Evolutionary conservation across 2,329 filamentous ascomycete genomes (phyloP).

Genomic region (Penicillium italicum): DNA sequence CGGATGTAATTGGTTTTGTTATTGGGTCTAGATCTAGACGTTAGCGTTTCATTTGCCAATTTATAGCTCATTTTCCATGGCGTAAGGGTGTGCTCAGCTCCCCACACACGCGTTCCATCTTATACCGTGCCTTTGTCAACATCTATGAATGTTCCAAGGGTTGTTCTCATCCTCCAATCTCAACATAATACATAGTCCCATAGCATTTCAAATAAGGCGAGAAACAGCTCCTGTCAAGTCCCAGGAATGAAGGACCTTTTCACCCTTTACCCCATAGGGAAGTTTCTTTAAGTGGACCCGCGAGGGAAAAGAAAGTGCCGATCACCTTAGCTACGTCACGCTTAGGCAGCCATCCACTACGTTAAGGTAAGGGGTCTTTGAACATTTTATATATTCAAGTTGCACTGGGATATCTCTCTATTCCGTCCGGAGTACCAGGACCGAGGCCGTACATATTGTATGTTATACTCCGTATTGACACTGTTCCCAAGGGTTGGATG

Average conservation of each 20-base stretch:
- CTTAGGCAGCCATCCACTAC: background rate
- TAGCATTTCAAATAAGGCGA: background rate
- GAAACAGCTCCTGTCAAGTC: background rate
- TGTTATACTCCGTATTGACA: background rate
- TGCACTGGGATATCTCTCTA: background rate
- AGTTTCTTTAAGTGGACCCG: constrained; percentile 13
- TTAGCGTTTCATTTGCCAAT: constrained; percentile 3
- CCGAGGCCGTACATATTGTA: background rate
- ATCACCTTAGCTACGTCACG: constrained; percentile 14
- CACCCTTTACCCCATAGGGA: constrained; percentile 6
- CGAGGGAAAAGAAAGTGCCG: constrained; percentile 10
- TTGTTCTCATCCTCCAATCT: background rate
- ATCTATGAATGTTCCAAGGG: background rate
- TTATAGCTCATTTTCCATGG: background rate
- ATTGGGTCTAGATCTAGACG: constrained; percentile 7
- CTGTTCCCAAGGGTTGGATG: background rate
- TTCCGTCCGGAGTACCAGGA: background rate
- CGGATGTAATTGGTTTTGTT: constrained; percentile 17
- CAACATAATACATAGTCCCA: background rate
- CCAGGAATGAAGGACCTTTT: constrained; percentile 17
- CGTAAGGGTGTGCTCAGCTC: constrained; percentile 4
- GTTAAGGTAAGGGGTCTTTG: background rate
- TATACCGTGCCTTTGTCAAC: background rate
- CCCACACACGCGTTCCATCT: constrained; percentile 3
- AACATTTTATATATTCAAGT: background rate